Evolutionary conservation across 1,139 yeast genomes (phyloP), one percentile per base, ranked within the genome.

Genomic region (Taphrina pruni): DNA sequence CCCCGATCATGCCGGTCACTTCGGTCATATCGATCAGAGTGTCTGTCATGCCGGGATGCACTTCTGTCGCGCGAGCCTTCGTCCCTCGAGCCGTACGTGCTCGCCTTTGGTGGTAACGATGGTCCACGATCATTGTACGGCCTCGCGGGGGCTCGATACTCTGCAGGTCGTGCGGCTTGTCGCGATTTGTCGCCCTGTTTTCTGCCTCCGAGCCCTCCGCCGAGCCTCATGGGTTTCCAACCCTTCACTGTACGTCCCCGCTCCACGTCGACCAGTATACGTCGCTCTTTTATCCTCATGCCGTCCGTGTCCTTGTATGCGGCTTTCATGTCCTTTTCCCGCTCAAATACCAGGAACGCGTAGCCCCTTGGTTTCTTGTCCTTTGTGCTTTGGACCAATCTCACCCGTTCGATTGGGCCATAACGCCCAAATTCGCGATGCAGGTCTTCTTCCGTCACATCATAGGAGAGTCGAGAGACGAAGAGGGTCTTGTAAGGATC

Each of bases 401-500:
- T 81, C 0, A 88, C 81, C 5, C 71, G 81, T 69, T 88, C 93
- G 51, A 93, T 86, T 7, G 85, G 84, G 0, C 97, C 97, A 78
- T 81, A 90, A 72, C 81, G 81, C 50, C 84, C 79, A 74, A 92
- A 89, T 66, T 81, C 84, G 71, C 84, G 83, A 48, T 87, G 87
- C 21, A 94, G 76, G 62, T 90, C 95, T 21, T 86, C 78, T 74
- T 92, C 97, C 0, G 86, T 85, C n/a, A 85, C 79, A 6, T 79
- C 79, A 75, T 89, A 92, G 65, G 86, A 85, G 68, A 93, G 78
- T 69, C 97, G 80, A 0, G 89, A 88, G 1, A 94, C 83, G 75
- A 94, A 92, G 1, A 94, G 83, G 0, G 98, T 93, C 71, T 82
- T 81, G 75, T 83, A 87, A 0, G 97, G 96, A 75, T 92, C 96